Evolutionary conservation across 2,329 filamentous ascomycete genomes (phyloP).

Genomic region (Trichoderma guizhouense): DNA sequence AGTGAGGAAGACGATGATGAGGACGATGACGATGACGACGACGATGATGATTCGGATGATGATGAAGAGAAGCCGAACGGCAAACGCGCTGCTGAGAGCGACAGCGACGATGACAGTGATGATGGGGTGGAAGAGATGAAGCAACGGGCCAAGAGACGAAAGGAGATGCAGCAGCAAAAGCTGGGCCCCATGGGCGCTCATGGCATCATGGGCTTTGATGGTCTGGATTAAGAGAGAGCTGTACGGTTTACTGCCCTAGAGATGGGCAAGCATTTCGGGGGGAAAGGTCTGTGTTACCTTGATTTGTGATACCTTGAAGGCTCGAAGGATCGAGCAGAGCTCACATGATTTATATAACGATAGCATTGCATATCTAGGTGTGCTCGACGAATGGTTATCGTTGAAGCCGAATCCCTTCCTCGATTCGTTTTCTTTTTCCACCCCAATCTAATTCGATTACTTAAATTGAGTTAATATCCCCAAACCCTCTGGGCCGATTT

Average conservation of each 20-base stretch:
- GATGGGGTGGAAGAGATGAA: slow-evolving; percentile 39
- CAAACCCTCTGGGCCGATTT: background rate
- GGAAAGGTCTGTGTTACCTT: background rate
- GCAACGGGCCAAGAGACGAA: slow-evolving; percentile 45
- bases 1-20: slow-evolving; percentile 51
- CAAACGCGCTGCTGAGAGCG: slow-evolving; percentile 48
- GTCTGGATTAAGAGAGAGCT: slow-evolving; percentile 37
- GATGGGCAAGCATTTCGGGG: background rate
- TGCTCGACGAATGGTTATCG: background rate
- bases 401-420: background rate
- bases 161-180: slow-evolving; percentile 40
- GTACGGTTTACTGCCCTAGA: background rate
- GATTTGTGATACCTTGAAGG: background rate
- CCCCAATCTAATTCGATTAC: background rate
- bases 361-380: background rate
- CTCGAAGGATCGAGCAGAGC: background rate
- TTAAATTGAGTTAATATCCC: background rate
- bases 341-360: background rate
- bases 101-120: slow-evolving; percentile 35
- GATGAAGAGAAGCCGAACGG: slow-evolving; percentile 38
- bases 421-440: background rate
- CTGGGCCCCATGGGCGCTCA: slow-evolving; percentile 51
- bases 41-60: slow-evolving; percentile 46
- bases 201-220: slow-evolving; percentile 49
- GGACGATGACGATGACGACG: slow-evolving; percentile 39